phyloP scores from a whole-genome alignment of 345 rosid species.

The Heritiera littoralis region DNA sequence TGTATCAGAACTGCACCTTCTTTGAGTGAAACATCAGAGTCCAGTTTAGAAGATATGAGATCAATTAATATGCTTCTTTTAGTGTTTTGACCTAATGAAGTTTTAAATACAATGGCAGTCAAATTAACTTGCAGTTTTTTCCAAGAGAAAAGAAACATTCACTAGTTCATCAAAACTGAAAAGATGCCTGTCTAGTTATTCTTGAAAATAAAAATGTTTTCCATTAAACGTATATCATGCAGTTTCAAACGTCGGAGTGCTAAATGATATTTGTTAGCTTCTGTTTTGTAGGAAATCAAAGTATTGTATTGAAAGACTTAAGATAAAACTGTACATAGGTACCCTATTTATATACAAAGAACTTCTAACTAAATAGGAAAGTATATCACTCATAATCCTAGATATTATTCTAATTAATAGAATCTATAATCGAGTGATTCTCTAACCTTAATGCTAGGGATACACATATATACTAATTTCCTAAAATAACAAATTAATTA shows the following conservation, averaged over 20 bases:
- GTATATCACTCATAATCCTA: too few relatives aligned
- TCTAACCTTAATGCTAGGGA: too few relatives aligned
- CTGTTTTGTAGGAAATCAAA: too few relatives aligned
- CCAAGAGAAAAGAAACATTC: background rate
- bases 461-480: too few relatives aligned
- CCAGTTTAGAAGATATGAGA: background rate
- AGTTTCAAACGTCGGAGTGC: background rate
- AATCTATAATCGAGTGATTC: too few relatives aligned
- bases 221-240: background rate
- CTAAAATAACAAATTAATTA: too few relatives aligned
- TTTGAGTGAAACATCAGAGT: background rate
- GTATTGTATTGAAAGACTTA: too few relatives aligned
- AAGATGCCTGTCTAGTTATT: background rate
- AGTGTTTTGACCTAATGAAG: background rate
- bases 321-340: too few relatives aligned
- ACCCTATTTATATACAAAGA: too few relatives aligned
- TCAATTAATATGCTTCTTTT: background rate
- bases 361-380: too few relatives aligned
- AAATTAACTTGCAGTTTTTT: background rate
- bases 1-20: constrained; percentile 5
- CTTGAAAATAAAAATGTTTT: background rate
- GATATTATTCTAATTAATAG: too few relatives aligned
- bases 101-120: background rate
- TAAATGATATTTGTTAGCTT: background rate
- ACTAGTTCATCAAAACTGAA: background rate